Conservation (phyloP, 2,329 filamentous ascomycete species). For the Neonectria magnoliae region DNA sequence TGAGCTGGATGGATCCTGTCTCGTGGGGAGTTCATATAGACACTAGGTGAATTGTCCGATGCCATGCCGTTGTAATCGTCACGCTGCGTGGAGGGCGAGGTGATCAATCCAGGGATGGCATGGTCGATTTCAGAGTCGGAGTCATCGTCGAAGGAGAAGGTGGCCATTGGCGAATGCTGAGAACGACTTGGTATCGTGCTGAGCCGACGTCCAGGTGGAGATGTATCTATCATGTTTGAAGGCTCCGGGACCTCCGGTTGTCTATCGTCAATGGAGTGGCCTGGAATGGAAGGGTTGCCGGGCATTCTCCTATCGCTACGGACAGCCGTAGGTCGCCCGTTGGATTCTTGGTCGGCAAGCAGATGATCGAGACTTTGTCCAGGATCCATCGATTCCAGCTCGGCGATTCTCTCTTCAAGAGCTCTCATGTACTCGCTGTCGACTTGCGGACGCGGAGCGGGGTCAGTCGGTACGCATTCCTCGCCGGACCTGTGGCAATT, state of each 20-base stretch:
- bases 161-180: neutral
- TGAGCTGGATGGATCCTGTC: neutral
- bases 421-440: slow-evolving; percentile 30
- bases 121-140: slow-evolving; percentile 14
- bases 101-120: slow-evolving; percentile 5
- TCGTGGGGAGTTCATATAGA: neutral
- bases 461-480: slow-evolving; percentile 33
- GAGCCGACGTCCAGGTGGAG: neutral
- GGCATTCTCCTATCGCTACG: neutral
- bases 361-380: slow-evolving; percentile 36
- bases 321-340: neutral
- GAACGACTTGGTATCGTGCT: neutral
- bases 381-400: slow-evolving; percentile 27
- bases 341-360: neutral
- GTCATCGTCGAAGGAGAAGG: neutral
- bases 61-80: neutral
- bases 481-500: slow-evolving; percentile 39
- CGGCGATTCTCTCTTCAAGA: slow-evolving; percentile 33
- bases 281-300: neutral
- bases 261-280: neutral
- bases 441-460: slow-evolving; percentile 28
- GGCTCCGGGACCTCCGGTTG: neutral
- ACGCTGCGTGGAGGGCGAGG: slow-evolving; percentile 1
- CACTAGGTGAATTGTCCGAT: neutral
- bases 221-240: neutral